Evolutionary conservation across 306 rosid genomes (phyloP), one percentile per base, ranked within the genome.

Genomic region (Mimosa bimucronata): DNA sequence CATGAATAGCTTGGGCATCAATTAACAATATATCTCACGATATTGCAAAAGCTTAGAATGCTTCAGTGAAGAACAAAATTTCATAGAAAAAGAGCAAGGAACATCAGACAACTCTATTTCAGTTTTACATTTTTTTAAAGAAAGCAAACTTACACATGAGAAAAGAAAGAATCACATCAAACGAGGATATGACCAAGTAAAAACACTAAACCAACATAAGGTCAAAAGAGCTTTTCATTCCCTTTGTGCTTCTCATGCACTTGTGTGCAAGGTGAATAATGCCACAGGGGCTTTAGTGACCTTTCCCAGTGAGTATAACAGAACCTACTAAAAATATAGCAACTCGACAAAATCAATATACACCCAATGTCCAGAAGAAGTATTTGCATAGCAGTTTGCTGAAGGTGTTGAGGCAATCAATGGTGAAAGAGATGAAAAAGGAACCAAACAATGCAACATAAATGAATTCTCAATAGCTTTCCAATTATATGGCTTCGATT

Each of bases 271-370:
- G 38, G 5, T 34, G 38, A 34, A 34, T 34, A 34, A 34, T 34
- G n/a, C n/a, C n/a, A n/a, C n/a, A n/a, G n/a, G n/a, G 12, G 46
- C n/a, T 9, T 48, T 23, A 7, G 66, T 5, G 73, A 64, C 21
- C 55, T 66, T 45, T 66, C 57, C 29, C 50, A 44, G 26, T 52
- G 21, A 80, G 53, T 25, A 60, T 12, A 29, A 77, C 37, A 45
- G 18, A 71, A 81, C 45, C 10, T 37, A 80, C 64, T 19, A 79
- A 58, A 21, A 84, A 83, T 12, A 13, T 65, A 69, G 67, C 78
- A 9, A 40, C 65, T 30, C 53, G 12, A 61, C 37, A 68, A 67
- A 72, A 7, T n/a, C 1, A 16, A 71, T 68, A 85, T 48, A 64
- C 53, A 4, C 57, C 7, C 28, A 65, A 40, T 45, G 31, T 76